Evolutionary conservation across 768 basidiomycete genomes (phyloP), one percentile per base, ranked within the genome.

Genomic region (Cystobasidiopsis lactophilus): DNA sequence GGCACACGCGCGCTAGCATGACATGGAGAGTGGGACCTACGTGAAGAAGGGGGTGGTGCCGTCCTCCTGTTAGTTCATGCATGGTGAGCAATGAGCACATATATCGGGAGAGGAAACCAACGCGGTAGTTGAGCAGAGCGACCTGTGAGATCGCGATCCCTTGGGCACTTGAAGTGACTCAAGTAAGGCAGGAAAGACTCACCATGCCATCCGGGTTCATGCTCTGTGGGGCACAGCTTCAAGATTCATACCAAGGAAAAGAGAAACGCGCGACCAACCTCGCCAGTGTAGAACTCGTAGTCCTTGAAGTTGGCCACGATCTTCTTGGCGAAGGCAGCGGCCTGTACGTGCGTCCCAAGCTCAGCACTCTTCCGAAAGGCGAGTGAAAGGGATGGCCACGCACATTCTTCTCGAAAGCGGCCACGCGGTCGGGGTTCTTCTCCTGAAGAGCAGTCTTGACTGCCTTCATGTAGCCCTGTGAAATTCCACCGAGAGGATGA

Each of bases 151-250:
- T n/a, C n/a, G n/a, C n/a, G n/a, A n/a, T n/a, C n/a, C n/a, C n/a
- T n/a, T n/a, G n/a, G n/a, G n/a, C n/a, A n/a, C n/a, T n/a, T n/a
- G n/a, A n/a, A n/a, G n/a, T n/a, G n/a, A n/a, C n/a, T n/a, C n/a
- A n/a, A n/a, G n/a, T n/a, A n/a, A n/a, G n/a, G n/a, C n/a, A n/a
- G n/a, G n/a, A n/a, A n/a, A n/a, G n/a, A n/a, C n/a, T n/a, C n/a
- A n/a, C n/a, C 85, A 91, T 82, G 52, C 89, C 91, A 3, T 93
- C 82, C n/a, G 77, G 70, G 66, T 85, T 75, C 81, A 83, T 81
- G 37, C 29, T 9, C 24, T 35, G 7, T 43, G 9, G 9, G 19
- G n/a, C 11, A n/a, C 37, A 11, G 37, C 37, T 11, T 44, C 41
- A 10, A 23, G 41, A 23, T 44, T 44, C 41, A 44, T 44, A n/a